A percentile compares a stretch with the other conserved stretches of the same genome.
These are phyloP conservation scores for Paradendryphiella salina DNA, from an alignment of 2,329 filamentous ascomycete genomes.

Conservation along the genomic window DNA sequence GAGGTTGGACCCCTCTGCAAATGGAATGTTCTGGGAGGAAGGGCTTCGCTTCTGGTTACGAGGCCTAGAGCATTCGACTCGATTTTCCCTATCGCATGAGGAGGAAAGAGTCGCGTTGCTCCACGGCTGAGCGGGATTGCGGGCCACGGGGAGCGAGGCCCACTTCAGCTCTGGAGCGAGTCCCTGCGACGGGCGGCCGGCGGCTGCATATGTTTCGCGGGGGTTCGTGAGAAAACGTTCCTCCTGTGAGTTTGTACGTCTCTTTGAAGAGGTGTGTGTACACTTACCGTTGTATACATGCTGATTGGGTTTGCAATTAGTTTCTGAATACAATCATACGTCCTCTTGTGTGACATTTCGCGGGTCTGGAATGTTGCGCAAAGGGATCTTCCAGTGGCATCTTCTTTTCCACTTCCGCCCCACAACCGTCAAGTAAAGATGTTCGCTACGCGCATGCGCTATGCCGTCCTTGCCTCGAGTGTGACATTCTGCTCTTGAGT, in stretches of 20 bases:
- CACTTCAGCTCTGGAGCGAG: slow-evolving; percentile 12
- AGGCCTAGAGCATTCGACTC: slow-evolving; percentile 1
- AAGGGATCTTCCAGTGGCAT: background rate
- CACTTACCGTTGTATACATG: no score
- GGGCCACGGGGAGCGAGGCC: slow-evolving; percentile 2
- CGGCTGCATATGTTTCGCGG: slow-evolving; percentile 7
- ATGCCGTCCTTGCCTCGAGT: slow-evolving; percentile 1
- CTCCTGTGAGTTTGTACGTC: background rate
- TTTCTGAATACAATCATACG: background rate
- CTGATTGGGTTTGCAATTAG: no score
- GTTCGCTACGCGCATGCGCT: slow-evolving; percentile 3
- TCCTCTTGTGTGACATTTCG: background rate
- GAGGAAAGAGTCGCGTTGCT: slow-evolving; percentile 2
- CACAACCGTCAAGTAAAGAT: slow-evolving; percentile 9
- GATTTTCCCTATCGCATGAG: background rate
- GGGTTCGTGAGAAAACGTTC: background rate
- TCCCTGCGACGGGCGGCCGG: slow-evolving; percentile 16
- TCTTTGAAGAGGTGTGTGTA: background rate
- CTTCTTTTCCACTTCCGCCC: slow-evolving; percentile 7
- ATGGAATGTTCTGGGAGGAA: background rate
- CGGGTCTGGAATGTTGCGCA: background rate
- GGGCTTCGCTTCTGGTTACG: background rate
- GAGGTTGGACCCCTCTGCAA: background rate
- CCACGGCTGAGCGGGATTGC: slow-evolving; percentile 7
- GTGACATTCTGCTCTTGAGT: slow-evolving; percentile 3